A percentile compares a stretch with the other conserved stretches of the same genome.
These are phyloP conservation scores for Aspergillus caelatus DNA, from an alignment of 2,329 filamentous ascomycete species.

Conservation along the genomic window DNA sequence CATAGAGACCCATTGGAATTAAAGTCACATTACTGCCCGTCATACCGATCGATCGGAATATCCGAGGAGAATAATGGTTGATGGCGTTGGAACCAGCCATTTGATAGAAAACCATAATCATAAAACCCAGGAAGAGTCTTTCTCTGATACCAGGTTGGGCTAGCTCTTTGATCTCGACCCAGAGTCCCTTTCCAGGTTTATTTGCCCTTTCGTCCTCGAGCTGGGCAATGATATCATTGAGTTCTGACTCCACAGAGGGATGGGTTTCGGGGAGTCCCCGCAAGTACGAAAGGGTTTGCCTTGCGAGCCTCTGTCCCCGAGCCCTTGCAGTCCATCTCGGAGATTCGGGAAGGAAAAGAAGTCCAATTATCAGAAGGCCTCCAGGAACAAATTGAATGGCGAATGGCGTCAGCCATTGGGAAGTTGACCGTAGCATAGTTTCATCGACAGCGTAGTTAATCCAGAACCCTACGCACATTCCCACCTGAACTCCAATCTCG, in stretches of 20 bases:
- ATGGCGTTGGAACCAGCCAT: constrained; percentile 54
- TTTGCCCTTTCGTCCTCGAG: neutral
- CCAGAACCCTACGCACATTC: constrained; percentile 49
- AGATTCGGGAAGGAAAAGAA: constrained; percentile 62
- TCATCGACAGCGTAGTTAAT: constrained; percentile 53
- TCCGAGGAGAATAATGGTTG: constrained; percentile 63
- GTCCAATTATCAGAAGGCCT: constrained; percentile 59
- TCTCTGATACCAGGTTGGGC: neutral
- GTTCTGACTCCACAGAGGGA: constrained; percentile 48
- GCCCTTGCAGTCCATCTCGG: constrained; percentile 67
- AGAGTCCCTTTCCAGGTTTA: neutral
- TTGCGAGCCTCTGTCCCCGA: constrained; percentile 66
- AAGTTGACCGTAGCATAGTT: constrained; percentile 40
- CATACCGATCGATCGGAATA: constrained; percentile 54
- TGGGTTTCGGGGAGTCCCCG: constrained; percentile 56
- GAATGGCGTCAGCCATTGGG: constrained; percentile 63
- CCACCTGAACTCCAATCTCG: constrained; percentile 56
- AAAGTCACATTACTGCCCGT: constrained; percentile 61
- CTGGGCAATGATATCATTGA: constrained; percentile 8
- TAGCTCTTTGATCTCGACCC: neutral
- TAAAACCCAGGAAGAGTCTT: constrained; percentile 6
- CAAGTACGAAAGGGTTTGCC: constrained; percentile 53
- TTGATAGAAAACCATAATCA: constrained; percentile 10
- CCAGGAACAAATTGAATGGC: constrained; percentile 65
- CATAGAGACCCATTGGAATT: constrained; percentile 59